Base-by-base conservation (phyloP, 2,329 filamentous ascomycete species). In the Alternaria alternata region DNA sequence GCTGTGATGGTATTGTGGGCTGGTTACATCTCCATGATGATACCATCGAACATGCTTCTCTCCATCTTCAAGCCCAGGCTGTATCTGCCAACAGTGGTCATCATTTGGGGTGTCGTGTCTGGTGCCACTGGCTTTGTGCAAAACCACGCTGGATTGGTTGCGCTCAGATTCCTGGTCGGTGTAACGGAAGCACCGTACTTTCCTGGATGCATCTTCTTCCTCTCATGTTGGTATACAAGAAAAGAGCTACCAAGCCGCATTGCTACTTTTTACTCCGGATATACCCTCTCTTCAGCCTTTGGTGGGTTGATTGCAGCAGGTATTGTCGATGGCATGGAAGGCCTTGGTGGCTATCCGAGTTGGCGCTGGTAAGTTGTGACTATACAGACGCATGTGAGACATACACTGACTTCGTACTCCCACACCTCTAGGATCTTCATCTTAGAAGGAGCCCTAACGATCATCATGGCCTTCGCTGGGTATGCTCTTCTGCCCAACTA, bases 21-120 rank as follows among this genome's bases (percentile, higher is more conserved):
- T 44, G 72, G 86, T 4, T 89, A 89, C 65, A 76, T 89, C 0
- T 74, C 88, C 12, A 88, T 88, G 83, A 86, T 89, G 69, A 75
- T 89, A 0, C 87, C 87, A 0, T 88, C 86, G 0, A 89, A 89
- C 61, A 78, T 89, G 57, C 67, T 87, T 0, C 75, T 89, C 3
- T 87, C 86, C 0, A 78, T 83, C 3, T 75, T 87, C 30, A 79
- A 81, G 9, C 86, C 86, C 1, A 84, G 84, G 2, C 57, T 84
- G 1, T 88, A 87, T 61, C 79, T 89, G 1, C 80, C 84, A 0
- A 72, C 75, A 0, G 81, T 81, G 0, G 84, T 85, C 70, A 76
- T 80, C 2, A 48, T 76, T 3, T 82, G 80, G 79, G 79, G 79
- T 11, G 62, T 74, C 0, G 75, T 82, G 11, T 81, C 79, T 0